Base-by-base conservation (phyloP, 352 stramenopile genomes). In the Globisporangium ultimum region DNA sequence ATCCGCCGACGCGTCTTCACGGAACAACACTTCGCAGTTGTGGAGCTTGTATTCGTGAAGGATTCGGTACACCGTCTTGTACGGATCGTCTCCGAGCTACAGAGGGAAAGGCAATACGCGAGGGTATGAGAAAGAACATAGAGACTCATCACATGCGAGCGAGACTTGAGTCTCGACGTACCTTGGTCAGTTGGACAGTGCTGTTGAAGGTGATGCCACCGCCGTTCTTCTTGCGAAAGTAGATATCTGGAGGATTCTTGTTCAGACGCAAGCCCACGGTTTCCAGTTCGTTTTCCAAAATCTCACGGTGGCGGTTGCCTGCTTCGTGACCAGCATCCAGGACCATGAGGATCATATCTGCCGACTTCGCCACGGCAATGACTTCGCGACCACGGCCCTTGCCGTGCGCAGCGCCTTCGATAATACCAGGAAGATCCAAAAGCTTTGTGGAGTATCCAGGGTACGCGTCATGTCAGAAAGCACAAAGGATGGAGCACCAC, bases 261-360 rank as follows among this genome's bases (percentile, higher is more conserved):
- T 99, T 99, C 24, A 99, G 80, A 48, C 97, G 94, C 67, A 99
- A 82, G 13, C 98, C 97, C 11, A 99, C 97, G 12, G 93, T 99
- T 75, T 99, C 96, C 48, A 99, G 80, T 84, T 99, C 98, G 60
- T 89, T 87, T 71, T 99, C 97, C 20, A 99, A 76, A 70, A 99
- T 99, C 69, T 98, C 88, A 56, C 97, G 84, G 48, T 95, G 86
- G 49, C 86, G 84, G 76, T 99, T 98, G 59, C 97, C 95, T 61
- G 98, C 98, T 74, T 99, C 97, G 61, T 98, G 98, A 17, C 91
- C 96, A 47, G 96, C 97, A 72, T 99, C 98, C 28, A 99, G 78
- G 18, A 99, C 97, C 88, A 99, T 99, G 42, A 99, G 72, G 65
- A 99, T 98, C 66, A 99, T 95, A 80, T 99, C 97, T n/a, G 96